phyloP scores from a whole-genome alignment of 495 filamentous ascomycete genomes.

The Penicillium paxilli region DNA sequence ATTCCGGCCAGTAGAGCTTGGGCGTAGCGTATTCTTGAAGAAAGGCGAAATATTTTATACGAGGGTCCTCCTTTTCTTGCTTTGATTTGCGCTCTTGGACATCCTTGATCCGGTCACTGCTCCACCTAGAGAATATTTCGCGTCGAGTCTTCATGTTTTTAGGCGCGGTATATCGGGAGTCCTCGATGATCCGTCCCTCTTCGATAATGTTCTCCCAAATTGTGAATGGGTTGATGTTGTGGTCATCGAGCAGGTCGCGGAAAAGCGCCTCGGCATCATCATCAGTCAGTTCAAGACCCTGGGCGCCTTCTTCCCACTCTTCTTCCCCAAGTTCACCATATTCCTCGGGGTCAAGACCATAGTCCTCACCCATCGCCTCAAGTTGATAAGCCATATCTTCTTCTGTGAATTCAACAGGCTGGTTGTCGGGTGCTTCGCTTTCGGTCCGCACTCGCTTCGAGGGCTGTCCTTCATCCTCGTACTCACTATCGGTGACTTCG shows the following conservation, averaged over 20 bases:
- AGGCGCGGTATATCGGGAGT: constrained; percentile 81
- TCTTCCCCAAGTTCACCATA: constrained; percentile 65
- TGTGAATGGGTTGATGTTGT: constrained; percentile 80
- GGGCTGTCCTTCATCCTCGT: constrained; percentile 50
- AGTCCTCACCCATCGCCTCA: constrained; percentile 79
- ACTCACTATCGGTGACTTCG: constrained; percentile 75
- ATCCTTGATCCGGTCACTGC: constrained; percentile 64
- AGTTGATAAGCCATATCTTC: constrained; percentile 94
- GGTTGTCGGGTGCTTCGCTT: constrained; percentile 49
- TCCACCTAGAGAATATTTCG: constrained; percentile 83
- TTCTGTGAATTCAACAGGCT: constrained; percentile 86
- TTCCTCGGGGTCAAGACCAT: constrained; percentile 69
- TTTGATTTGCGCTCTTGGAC: constrained; percentile 72
- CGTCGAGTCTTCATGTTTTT: constrained; percentile 76
- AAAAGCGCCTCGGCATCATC: constrained; percentile 72
- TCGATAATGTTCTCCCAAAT: constrained; percentile 87
- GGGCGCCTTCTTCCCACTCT: constrained; percentile 70
- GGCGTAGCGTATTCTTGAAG: constrained; percentile 77
- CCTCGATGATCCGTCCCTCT: constrained; percentile 79
- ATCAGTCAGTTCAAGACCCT: constrained; percentile 65
- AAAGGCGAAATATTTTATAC: constrained; percentile 80
- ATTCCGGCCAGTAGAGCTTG: constrained; percentile 96
- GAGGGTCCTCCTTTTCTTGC: constrained; percentile 81
- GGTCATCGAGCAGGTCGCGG: constrained; percentile 82
- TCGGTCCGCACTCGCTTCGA: constrained; percentile 69